Evolutionary conservation across 2,329 filamentous ascomycete genomes (phyloP).

Genomic region (Fusarium heterosporum): DNA sequence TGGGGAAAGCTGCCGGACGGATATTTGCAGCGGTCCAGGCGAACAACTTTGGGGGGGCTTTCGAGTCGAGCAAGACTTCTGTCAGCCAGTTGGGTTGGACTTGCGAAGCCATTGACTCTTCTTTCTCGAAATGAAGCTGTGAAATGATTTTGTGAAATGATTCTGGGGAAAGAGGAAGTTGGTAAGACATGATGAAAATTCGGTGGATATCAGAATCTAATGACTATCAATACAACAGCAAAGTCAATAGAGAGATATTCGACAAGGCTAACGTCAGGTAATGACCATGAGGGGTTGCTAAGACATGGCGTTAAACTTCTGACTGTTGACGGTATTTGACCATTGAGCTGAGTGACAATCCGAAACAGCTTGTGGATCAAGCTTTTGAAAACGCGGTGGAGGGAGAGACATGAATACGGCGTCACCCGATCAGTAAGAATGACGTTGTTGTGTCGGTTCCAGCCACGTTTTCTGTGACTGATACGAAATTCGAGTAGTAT

Average conservation of each 20-base stretch:
- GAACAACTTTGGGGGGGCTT: not conserved
- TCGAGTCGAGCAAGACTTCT: not conserved
- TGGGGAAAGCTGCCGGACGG: not conserved
- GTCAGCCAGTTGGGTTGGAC: slow-evolving; percentile 7
- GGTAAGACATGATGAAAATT: accelerated
- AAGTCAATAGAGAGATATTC: too few relatives aligned
- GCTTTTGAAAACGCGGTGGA: too few relatives aligned
- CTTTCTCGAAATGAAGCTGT: not conserved
- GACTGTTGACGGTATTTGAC: too few relatives aligned
- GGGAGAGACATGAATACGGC: too few relatives aligned
- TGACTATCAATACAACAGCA: not conserved
- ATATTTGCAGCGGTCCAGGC: slow-evolving; percentile 15
- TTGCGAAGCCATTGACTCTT: not conserved
- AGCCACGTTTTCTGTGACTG: too few relatives aligned
- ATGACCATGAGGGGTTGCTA: not conserved
- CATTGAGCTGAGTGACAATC: too few relatives aligned
- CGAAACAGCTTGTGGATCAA: too few relatives aligned
- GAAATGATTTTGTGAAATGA: too few relatives aligned
- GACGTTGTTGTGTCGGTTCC: too few relatives aligned
- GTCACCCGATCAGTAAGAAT: too few relatives aligned
- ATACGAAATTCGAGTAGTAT: too few relatives aligned
- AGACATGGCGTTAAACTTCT: not conserved
- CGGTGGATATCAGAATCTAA: not conserved
- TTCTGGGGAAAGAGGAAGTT: not conserved
- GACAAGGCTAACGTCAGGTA: too few relatives aligned